phyloP scores from a whole-genome alignment of 75 land plant genomes.

The Pinus tabuliformis region DNA sequence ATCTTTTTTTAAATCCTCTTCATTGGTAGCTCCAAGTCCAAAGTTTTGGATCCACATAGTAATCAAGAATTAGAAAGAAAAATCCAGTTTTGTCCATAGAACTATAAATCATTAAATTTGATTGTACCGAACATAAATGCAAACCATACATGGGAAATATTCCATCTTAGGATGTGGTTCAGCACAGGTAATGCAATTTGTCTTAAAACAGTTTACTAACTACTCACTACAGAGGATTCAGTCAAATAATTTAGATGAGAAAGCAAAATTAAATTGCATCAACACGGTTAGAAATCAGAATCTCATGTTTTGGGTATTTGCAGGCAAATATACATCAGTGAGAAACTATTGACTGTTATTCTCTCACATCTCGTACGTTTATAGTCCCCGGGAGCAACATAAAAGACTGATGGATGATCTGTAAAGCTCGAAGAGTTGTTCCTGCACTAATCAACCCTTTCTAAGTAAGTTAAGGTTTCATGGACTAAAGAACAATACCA shows the following conservation, averaged over 20 bases:
- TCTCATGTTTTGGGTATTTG: not conserved
- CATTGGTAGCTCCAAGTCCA: not conserved
- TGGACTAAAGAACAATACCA: not conserved
- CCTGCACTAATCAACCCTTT: too few species aligned
- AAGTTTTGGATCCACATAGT: not conserved
- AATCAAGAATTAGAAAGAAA: not conserved
- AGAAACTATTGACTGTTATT: too few species aligned
- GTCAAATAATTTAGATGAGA: not conserved
- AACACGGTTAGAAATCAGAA: not conserved
- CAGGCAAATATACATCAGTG: not conserved
- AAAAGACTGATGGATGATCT: not conserved
- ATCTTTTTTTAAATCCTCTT: not conserved
- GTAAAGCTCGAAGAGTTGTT: not conserved
- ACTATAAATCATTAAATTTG: not conserved
- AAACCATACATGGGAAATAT: not conserved
- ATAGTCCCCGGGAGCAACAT: not conserved
- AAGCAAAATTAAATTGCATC: not conserved
- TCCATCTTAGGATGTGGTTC: too few species aligned
- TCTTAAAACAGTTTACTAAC: not conserved
- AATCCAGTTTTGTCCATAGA: not conserved
- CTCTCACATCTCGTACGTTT: not conserved
- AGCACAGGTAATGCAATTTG: not conserved
- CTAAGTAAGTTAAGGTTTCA: not conserved
- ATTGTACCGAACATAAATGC: not conserved
- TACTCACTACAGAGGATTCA: not conserved